Evolutionary conservation across 257 asterid genomes (phyloP).

Genomic region (Osmanthus fragrans): DNA sequence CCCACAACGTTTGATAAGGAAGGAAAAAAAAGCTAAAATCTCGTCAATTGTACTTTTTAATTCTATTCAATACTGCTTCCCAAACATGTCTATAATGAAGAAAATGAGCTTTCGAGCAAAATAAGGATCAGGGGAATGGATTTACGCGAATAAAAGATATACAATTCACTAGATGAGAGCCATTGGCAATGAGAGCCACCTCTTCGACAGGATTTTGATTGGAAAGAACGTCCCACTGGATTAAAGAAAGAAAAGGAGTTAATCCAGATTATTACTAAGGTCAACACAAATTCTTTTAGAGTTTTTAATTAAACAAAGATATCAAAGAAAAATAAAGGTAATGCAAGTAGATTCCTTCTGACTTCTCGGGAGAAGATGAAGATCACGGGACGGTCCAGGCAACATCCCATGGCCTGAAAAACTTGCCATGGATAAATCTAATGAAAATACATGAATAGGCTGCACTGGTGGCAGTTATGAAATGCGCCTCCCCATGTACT

Average conservation of each 20-base stretch:
- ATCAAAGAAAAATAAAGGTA: background rate
- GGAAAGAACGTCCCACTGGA: slow-evolving; percentile 92
- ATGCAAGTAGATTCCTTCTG: background rate
- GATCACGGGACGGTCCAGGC: slow-evolving; percentile 48
- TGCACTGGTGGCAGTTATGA: slow-evolving; percentile 38
- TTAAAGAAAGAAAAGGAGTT: background rate
- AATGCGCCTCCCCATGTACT: no score
- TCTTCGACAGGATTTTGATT: slow-evolving; percentile 89
- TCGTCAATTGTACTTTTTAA: no score
- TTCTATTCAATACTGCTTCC: background rate
- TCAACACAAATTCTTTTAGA: background rate
- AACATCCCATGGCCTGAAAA: slow-evolving; percentile 34
- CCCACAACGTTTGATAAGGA: slow-evolving; percentile 25
- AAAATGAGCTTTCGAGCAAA: background rate
- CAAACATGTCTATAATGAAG: background rate
- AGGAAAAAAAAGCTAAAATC: slow-evolving; percentile 7
- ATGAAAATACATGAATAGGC: slow-evolving; percentile 48
- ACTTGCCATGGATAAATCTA: slow-evolving; percentile 50
- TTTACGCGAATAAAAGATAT: slow-evolving; percentile 81
- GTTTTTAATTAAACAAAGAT: background rate
- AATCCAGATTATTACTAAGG: background rate
- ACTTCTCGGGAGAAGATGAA: slow-evolving; percentile 54
- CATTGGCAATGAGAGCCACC: slow-evolving; percentile 83
- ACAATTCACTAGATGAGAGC: slow-evolving; percentile 93
- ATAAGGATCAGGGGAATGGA: background rate